Percentiles rank a stretch among this genome's conserved stretches.
phyloP scores from a whole-genome alignment of 1,284 basidiomycete genomes.

The Kwoniella shivajii region DNA sequence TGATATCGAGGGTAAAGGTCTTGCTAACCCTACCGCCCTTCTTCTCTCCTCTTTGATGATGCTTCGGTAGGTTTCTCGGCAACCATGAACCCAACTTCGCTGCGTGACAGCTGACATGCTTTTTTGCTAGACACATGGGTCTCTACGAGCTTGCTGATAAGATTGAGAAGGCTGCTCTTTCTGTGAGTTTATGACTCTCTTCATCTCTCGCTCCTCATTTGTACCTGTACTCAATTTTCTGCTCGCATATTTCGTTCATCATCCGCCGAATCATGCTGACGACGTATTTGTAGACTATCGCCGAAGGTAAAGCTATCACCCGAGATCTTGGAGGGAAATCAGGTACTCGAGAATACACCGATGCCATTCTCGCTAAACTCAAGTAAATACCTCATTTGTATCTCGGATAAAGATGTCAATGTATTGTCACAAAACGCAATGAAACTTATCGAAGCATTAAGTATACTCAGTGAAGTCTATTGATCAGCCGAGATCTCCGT shows the following conservation, averaged over 20 bases:
- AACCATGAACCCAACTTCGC: not conserved
- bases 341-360: conserved; percentile 82
- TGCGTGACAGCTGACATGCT: not conserved
- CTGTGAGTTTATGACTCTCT: conserved; percentile 61
- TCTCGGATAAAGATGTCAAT: not conserved
- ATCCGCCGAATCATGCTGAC: conserved; percentile 8
- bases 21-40: conserved; percentile 97
- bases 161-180: conserved; percentile 89
- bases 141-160: conserved; percentile 79
- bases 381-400: conserved; percentile 17
- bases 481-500: no score
- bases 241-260: not conserved
- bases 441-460: no score
- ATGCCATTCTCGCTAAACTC: conserved; percentile 79
- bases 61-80: conserved; percentile 66
- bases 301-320: conserved; percentile 89
- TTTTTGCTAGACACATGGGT: conserved; percentile 79
- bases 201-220: no score
- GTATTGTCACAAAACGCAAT: no score
- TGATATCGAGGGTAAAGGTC: conserved; percentile 76
- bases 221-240: not conserved
- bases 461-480: no score
- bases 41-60: conserved; percentile 96
- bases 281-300: conserved; percentile 71
- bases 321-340: conserved; percentile 91